Base-by-base conservation (phyloP, 371 early-diverging fungal genomes). In the Fennellomyces sp. region DNA sequence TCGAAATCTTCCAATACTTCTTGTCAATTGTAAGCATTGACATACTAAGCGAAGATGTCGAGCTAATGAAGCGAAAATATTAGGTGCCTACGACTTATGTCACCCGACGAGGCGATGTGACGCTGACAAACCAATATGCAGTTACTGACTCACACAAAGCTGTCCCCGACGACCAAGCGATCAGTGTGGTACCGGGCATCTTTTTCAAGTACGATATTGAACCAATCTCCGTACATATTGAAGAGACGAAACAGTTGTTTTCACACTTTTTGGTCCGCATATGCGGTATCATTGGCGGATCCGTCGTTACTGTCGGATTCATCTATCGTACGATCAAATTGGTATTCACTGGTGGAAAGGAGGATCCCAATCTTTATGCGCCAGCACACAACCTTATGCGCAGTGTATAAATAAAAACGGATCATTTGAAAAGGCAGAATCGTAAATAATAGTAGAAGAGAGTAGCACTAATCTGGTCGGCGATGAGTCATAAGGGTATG, bases 171-270 rank as follows among this genome's bases (percentile, higher is more conserved):
- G 78, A 69, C 10, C 58, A 61, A 23, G 69, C 69, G 4, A 30
- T 53, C 8, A 48, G 56, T 27, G 28, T 60, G 26, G 65, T 76
- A 3, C 72, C 76, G 64, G 64, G 96, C 15, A 85, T 97, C 25
- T 97, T 95, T 61, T 90, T 97, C 61, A 91, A 91, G 66, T 97
- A 95, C 66, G 88, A 91, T 49, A 86, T 96, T 60, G 97, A 97
- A 67, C 91, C 98, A 13, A 86, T 96, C 50, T 83, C 89, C 0
- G 89, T 97, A 0, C 85, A 86, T 13, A 85, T 97, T 25, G 86
- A 86, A 7, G 94, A 93, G 62, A 65, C 71, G 2, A 70, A 86
- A 7, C 72, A 66, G 31, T 76, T 86, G 8, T 81, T 96, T 54
- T 42, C 85, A 8, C 87, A 86, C 57, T 92, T 97, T 56, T 35